phyloP scores from a whole-genome alignment of 2,329 filamentous ascomycete species.

The Herpotrichia juniperi region DNA sequence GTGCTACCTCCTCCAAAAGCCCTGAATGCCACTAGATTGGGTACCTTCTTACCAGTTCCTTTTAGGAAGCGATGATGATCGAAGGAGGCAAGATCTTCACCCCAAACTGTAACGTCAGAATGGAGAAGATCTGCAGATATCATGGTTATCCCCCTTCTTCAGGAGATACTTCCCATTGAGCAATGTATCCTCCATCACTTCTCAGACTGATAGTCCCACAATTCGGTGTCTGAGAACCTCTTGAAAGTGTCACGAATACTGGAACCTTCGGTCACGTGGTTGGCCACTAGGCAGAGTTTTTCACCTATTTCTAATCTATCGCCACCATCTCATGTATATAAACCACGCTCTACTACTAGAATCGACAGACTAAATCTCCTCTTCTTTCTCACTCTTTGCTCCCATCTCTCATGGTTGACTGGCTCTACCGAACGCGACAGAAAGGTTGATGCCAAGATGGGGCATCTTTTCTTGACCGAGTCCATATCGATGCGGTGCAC shows the following conservation, averaged over 20 bases:
- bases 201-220: constrained; percentile 36
- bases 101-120: constrained; percentile 32
- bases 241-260: too few species aligned
- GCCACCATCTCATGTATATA: too few species aligned
- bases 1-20: constrained; percentile 36
- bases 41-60: background rate
- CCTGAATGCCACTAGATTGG: constrained; percentile 25
- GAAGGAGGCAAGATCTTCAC: constrained; percentile 32
- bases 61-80: constrained; percentile 35
- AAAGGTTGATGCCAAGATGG: constrained; percentile 45
- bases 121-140: constrained; percentile 36
- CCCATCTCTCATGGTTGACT: too few species aligned
- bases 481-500: constrained; percentile 26
- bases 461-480: constrained; percentile 10
- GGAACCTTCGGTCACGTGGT: too few species aligned
- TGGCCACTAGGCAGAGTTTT: too few species aligned
- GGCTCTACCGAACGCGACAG: too few species aligned
- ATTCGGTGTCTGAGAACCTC: constrained; percentile 46
- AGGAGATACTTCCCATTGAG: constrained; percentile 38
- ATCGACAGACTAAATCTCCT: too few species aligned
- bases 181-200: constrained; percentile 38
- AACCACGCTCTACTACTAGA: too few species aligned
- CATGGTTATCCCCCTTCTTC: constrained; percentile 34
- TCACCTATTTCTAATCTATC: too few species aligned
- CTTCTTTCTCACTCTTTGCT: too few species aligned